Evolutionary conservation across 352 stramenopile species (phyloP), one percentile per base, ranked within the genome.

Genomic region (Pilasporangium apinafurcum): DNA sequence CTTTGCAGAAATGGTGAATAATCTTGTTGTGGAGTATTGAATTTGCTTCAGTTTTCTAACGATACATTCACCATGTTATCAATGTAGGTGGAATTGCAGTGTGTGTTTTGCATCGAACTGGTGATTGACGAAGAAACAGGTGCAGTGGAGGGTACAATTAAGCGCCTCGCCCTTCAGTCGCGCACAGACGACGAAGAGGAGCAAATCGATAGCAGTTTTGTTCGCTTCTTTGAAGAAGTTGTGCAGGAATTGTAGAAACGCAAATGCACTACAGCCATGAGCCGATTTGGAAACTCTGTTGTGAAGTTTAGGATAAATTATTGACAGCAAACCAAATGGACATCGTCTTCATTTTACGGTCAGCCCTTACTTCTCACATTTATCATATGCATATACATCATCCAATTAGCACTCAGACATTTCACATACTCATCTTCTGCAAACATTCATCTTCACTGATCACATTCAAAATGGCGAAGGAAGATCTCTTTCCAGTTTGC

Each of bases 191-290:
- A 85, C 10, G 75, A 88, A 26, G 72, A 86, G 46, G 70, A 92
- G 47, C 74, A 89, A 45, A 81, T 94, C 53, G 76, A 91, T 37
- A 57, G 62, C 30, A 89, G 76, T 81, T 92, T 94, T 76, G 68
- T 94, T 41, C 64, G 63, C 53, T 89, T 84, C 59, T 83, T 92
- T 44, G 76, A 91, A 60, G 67, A 87, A 22, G 54, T 90, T 26
- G 52, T 92, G 21, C 67, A 73, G 56, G 57, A 80, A 34, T 56
- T 93, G 51, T 88, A 85, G 56, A 53, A 37, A 37, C 36, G n/a
- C n/a, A n/a, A n/a, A n/a, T n/a, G n/a, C n/a, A n/a, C n/a, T n/a
- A n/a, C n/a, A n/a, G n/a, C n/a, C n/a, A n/a, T n/a, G n/a, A n/a
- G n/a, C n/a, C n/a, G n/a, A n/a, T n/a, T n/a, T n/a, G n/a, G n/a